A percentile compares a stretch with the other conserved stretches of the same genome.
phyloP scores from a whole-genome alignment of 1,284 basidiomycete genomes.

The Leucoagaricus sp. region DNA sequence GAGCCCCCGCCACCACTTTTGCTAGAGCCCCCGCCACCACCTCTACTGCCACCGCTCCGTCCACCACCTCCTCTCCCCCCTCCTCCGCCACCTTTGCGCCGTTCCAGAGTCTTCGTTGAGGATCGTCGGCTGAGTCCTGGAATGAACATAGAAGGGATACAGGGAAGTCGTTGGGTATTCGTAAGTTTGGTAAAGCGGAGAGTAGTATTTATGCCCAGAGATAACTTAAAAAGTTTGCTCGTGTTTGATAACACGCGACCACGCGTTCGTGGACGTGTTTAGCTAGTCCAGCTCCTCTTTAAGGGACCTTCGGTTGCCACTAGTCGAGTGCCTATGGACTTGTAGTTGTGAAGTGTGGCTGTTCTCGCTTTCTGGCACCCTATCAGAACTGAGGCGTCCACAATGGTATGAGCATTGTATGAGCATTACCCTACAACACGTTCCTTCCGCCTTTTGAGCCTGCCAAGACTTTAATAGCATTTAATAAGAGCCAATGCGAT shows the following conservation, averaged over 20 bases:
- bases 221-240: too few relatives aligned
- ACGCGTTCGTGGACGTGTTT: too few relatives aligned
- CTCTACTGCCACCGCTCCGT: neutral
- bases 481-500: too few relatives aligned
- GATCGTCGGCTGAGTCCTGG: neutral
- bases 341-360: neutral
- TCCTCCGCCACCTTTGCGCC: constrained; percentile 6
- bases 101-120: constrained; percentile 1
- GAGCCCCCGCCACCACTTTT: neutral
- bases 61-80: neutral
- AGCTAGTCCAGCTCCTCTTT: neutral
- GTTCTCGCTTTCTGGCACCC: neutral
- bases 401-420: too few relatives aligned
- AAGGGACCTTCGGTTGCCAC: neutral
- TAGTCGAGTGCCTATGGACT: neutral
- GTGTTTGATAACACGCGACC: too few relatives aligned
- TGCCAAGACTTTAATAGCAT: too few relatives aligned
- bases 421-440: too few relatives aligned
- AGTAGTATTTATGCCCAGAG: too few relatives aligned
- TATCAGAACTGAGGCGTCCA: too few relatives aligned
- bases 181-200: too few relatives aligned
- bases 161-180: too few relatives aligned
- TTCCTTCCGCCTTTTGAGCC: too few relatives aligned
- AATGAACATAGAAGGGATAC: neutral
- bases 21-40: neutral